Evolutionary conservation across 2,329 filamentous ascomycete species (phyloP), one percentile per base, ranked within the genome.

Genomic region (Stagonosporopsis chrysanthemi): DNA sequence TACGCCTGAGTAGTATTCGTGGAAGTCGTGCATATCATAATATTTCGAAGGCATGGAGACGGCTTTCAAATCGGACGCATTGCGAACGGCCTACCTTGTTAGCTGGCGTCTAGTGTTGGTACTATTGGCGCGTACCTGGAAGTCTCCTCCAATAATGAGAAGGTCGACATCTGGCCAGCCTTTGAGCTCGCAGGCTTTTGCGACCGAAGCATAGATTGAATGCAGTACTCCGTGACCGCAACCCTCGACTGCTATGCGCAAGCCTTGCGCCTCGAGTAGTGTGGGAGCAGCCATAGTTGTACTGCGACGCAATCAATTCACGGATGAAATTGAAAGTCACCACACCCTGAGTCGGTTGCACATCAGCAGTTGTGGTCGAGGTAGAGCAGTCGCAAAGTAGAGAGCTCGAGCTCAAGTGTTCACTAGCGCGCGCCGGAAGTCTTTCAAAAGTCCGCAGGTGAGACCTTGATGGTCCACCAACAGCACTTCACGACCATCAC

Each of bases 101-200:
- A 75, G 65, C 19, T 54, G 65, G 8, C 14, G 36, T 19, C 15
- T 23, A 35, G 1, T 24, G 11, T 9, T 43, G 11, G 6, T 28
- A 31, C 5, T 19, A 11, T 22, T 23, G 2, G 38, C 6, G 31
- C 73, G 31, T 78, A 90, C 90, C 81, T 97, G 92, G 65, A 99
- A 99, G 74, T 99, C 95, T 26, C 95, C 95, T 53, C 94, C 92
- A 68, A 99, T 97, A 70, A 99, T 96, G 65, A 99, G 80, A 11
- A 97, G 79, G 75, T 99, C 95, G 28, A 98, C 87, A 31, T 84
- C 86, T 63, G 90, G 82, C 93, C 94, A 97, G 23, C 84, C 84
- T 67, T 90, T 90, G 42, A 84, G 80, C 63, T 86, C 81, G 75
- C 89, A 91, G 9, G 91, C 84, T 62, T 85, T 82, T 38, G 84